Evolutionary conservation across 2,329 filamentous ascomycete species (phyloP).

Genomic region (Phialophora macrospora): DNA sequence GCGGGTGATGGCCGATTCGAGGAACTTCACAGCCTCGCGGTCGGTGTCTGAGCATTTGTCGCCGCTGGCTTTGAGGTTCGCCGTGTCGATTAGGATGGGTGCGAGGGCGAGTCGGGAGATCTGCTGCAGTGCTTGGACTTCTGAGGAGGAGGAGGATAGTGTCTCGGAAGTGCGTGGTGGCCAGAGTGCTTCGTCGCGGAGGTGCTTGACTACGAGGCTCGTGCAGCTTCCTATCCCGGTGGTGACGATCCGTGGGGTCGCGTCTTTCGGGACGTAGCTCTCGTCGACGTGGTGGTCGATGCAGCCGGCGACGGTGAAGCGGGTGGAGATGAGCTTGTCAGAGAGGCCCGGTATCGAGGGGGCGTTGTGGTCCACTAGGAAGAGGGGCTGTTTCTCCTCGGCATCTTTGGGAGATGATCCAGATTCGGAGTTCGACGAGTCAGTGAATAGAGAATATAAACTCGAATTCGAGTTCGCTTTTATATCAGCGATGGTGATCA

Average conservation of each 20-base stretch:
- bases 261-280: conserved; percentile 51
- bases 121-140: conserved; percentile 44
- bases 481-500: conserved; percentile 51
- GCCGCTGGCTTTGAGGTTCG: conserved; percentile 50
- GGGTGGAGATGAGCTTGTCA: conserved; percentile 46
- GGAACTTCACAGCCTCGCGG: conserved; percentile 56
- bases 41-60: conserved; percentile 54
- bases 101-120: conserved; percentile 50
- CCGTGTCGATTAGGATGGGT: conserved; percentile 52
- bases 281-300: conserved; percentile 70
- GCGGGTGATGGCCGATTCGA: conserved; percentile 55
- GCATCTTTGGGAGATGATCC: not conserved
- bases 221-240: conserved; percentile 63
- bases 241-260: conserved; percentile 58
- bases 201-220: conserved; percentile 60
- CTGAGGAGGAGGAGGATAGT: not conserved
- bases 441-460: conserved; percentile 20
- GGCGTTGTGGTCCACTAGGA: conserved; percentile 54
- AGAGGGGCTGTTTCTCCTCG: conserved; percentile 30
- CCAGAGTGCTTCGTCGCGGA: conserved; percentile 53
- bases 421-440: conserved; percentile 2
- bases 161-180: conserved; percentile 44
- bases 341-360: conserved; percentile 43
- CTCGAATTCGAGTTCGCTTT: conserved; percentile 28
- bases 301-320: conserved; percentile 55